Evolutionary conservation across 768 basidiomycete species (phyloP).

Genomic region (Russula foetens): DNA sequence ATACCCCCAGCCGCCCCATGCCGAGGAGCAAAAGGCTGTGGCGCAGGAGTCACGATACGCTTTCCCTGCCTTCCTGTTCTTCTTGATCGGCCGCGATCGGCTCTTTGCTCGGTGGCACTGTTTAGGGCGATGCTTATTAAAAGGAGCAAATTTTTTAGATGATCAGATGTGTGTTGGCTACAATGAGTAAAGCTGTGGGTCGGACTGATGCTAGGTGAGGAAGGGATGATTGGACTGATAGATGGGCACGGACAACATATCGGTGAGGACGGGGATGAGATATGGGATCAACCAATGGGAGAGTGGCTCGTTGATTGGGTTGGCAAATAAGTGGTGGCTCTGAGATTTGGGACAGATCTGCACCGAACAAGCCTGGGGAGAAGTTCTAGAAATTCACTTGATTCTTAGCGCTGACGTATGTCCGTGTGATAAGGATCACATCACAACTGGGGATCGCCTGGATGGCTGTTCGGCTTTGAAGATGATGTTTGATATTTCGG

Average conservation of each 20-base stretch:
- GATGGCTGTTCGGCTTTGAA: not conserved
- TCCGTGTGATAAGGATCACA: constrained; percentile 11
- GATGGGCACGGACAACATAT: not conserved
- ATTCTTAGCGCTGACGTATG: not conserved
- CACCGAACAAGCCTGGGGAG: not conserved
- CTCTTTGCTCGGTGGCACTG: not conserved
- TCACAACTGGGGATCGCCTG: not conserved
- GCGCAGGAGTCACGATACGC: not conserved
- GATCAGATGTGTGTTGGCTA: not conserved
- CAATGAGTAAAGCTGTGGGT: not conserved
- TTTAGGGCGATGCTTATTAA: not conserved
- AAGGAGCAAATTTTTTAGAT: not conserved
- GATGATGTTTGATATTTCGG: not conserved
- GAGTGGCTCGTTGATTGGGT: not conserved
- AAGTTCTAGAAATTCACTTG: constrained; percentile 6
- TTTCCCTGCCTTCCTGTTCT: not conserved
- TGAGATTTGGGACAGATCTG: constrained; percentile 7
- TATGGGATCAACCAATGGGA: not conserved
- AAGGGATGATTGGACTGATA: not conserved
- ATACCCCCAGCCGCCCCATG: not conserved
- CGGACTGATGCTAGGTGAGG: not conserved
- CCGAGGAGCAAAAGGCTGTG: not conserved
- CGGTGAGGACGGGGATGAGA: not conserved
- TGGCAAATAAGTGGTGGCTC: not conserved
- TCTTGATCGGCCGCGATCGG: constrained; percentile 8